Evolutionary conservation across 2,329 filamentous ascomycete genomes (phyloP), one percentile per base, ranked within the genome.

Genomic region (Drechslerella dactyloides): DNA sequence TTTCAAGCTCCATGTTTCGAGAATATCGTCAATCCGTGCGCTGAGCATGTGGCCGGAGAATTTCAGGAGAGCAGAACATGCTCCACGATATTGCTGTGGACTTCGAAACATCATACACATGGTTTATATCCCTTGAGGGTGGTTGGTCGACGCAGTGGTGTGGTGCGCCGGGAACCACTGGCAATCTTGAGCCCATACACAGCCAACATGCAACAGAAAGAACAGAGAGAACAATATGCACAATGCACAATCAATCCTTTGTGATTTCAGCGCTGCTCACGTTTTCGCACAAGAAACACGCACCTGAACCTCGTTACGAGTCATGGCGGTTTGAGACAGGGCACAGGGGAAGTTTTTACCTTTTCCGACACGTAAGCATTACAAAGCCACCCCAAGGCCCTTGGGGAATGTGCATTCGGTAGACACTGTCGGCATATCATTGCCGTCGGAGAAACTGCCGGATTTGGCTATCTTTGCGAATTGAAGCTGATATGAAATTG

Each of bases 31-130:
- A 64, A 53, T 59, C 66, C 66, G 66, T 51, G 66, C 48, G 27
- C 59, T 55, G 54, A 27, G 63, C 66, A 70, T 70, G 66, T 70
- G 66, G 66, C 66, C 66, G 66, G 66, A 70, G 66, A 70, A 70
- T 70, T 70, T 70, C 66, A 54, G 63, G 48, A 44, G 53, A 30
- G 42, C 53, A 37, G 50, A 53, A 58, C 46, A 44, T 59, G 44
- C 40, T 53, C 23, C 24, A 50, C 56, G 46, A 42, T 44, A 42
- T 46, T 62, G 40, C 37, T 42, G 27, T 61, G 23, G 27, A 54
- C 54, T 69, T 59, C 65, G 58, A 69, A 69, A 63, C 56, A 42
- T 52, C 40, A 51, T 23, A 30, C 46, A 46, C 44, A 51, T 57
- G 46, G 23, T 58, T 48, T 33, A 33, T 3, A 3, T 42, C 33